Conservation (phyloP, 2,329 filamentous ascomycete genomes). For the Rhynchosporium graminicola region DNA sequence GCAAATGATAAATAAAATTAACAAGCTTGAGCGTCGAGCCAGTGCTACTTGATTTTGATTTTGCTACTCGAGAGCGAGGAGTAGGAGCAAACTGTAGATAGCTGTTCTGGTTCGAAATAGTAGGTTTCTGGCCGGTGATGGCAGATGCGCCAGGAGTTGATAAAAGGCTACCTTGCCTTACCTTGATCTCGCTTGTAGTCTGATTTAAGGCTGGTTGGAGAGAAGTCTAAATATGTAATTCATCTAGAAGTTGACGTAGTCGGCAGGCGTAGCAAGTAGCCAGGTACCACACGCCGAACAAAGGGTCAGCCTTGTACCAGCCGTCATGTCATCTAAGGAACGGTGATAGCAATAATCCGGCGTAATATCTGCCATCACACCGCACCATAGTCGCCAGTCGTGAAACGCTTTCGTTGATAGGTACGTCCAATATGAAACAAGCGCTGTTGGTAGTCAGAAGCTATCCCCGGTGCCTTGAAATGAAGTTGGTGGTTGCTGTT, state of each 20-base stretch:
- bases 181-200: too few relatives aligned
- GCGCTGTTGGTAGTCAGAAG: slow-evolving; percentile 20
- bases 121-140: too few relatives aligned
- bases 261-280: too few relatives aligned
- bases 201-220: neutral
- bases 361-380: slow-evolving; percentile 8
- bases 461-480: neutral
- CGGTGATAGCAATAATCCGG: neutral
- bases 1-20: too few relatives aligned
- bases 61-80: too few relatives aligned
- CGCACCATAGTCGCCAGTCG: slow-evolving; percentile 30
- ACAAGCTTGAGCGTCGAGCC: neutral
- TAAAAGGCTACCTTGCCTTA: too few relatives aligned
- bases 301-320: neutral
- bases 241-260: too few relatives aligned
- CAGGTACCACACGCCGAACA: neutral
- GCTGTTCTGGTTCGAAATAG: neutral
- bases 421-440: slow-evolving; percentile 32
- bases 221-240: neutral
- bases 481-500: neutral
- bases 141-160: too few relatives aligned
- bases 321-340: neutral
- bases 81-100: neutral
- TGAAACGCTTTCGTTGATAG: slow-evolving; percentile 30
- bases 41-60: neutral